Percentiles rank a stretch among this genome's conserved stretches.
Evolutionary conservation across 106 monocot genomes (phyloP).

Genomic region (Xerophyta viscosa): DNA sequence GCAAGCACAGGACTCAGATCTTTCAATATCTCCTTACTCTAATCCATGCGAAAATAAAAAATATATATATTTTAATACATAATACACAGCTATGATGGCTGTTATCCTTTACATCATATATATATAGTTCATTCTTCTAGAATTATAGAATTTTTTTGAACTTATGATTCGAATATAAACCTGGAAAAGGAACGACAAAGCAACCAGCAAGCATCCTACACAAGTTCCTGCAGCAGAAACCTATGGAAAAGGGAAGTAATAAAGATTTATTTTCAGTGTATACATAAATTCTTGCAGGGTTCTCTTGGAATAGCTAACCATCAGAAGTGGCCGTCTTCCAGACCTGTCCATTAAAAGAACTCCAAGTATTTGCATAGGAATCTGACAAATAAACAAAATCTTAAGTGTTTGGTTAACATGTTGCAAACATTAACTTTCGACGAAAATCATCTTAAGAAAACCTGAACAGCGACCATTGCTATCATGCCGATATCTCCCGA

Average conservation of each 20-base stretch:
- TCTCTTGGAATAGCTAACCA: constrained; percentile 13
- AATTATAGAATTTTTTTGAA: too few species aligned
- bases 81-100: not conserved
- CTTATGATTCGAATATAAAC: too few species aligned
- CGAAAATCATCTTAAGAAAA: too few species aligned
- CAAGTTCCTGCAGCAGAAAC: constrained; percentile 47
- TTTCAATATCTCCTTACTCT: not conserved
- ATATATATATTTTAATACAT: too few species aligned
- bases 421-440: not conserved
- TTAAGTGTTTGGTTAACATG: not conserved
- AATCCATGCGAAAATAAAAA: too few species aligned
- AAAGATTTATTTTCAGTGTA: not conserved
- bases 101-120: not conserved
- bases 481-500: too few species aligned
- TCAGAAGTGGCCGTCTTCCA: constrained; percentile 41
- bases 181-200: constrained; percentile 29
- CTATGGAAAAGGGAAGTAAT: constrained; percentile 1
- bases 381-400: constrained; percentile 5
- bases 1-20: constrained; percentile 17
- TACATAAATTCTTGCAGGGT: not conserved
- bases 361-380: constrained; percentile 37
- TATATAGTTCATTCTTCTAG: not conserved
- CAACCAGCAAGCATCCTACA: constrained; percentile 28
- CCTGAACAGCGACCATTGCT: too few species aligned
- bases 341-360: constrained; percentile 34